Evolutionary conservation across 2,329 filamentous ascomycete genomes (phyloP).

Genomic region (Mycosphaerella sp.): DNA sequence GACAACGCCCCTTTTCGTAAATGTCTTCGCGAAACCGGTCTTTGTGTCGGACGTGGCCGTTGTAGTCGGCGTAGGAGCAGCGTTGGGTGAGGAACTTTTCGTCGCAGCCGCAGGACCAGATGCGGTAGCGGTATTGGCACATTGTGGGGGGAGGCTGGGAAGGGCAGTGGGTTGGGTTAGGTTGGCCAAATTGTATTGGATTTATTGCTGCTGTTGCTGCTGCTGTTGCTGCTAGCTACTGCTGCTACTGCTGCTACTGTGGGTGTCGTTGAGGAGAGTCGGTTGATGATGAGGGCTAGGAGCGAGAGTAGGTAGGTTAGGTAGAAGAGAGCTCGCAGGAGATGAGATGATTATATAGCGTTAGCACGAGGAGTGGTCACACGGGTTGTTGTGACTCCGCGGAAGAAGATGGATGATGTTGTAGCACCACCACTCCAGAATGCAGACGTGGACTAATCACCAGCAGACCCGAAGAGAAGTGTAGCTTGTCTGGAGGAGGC

Average conservation of each 20-base stretch:
- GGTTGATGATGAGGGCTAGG: not conserved
- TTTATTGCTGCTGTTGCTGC: no score
- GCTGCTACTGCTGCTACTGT: no score
- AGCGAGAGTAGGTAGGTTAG: not conserved
- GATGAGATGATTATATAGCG: not conserved
- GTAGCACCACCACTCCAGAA: not conserved
- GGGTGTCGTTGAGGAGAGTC: not conserved
- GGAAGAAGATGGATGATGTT: not conserved
- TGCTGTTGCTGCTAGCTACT: no score
- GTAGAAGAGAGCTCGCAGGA: not conserved
- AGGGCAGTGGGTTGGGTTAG: no score
- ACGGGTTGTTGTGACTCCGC: not conserved
- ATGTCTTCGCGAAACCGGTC: slow-evolving; percentile 7
- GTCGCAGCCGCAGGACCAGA: slow-evolving; percentile 9
- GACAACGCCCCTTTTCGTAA: slow-evolving; percentile 3
- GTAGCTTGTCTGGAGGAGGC: not conserved
- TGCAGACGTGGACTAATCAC: not conserved
- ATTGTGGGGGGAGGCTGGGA: not conserved
- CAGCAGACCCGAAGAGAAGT: not conserved
- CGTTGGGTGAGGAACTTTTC: slow-evolving; percentile 9
- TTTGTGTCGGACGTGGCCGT: slow-evolving; percentile 9
- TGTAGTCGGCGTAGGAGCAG: slow-evolving; percentile 7
- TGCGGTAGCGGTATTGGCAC: slow-evolving; percentile 11
- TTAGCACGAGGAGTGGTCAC: not conserved
- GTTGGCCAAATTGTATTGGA: no score